Evolutionary conservation across 225 moss, liverwort and hornwort species (phyloP), one percentile per base, ranked within the genome.

Genomic region (Pleurozium schreberi): DNA sequence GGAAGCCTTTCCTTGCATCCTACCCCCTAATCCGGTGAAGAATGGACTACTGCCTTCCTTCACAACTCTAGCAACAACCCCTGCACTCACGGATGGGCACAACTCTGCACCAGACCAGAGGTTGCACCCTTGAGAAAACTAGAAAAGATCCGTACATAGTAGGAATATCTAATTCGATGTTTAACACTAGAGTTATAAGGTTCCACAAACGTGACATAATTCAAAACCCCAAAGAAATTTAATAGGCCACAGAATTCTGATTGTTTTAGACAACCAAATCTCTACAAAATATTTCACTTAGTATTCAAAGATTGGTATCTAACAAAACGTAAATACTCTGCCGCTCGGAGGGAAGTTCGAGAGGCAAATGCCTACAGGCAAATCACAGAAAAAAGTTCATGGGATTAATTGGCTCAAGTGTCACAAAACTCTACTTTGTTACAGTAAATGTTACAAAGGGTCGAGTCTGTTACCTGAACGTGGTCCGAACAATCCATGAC

Each of bases 401-500:
- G 83, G 31, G 64, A 26, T 27, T 42, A 80, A 80, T 79, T 33
- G 55, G 67, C 20, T 45, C 19, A 45, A 36, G 47, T 47, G 60
- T 83, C 57, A 42, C 38, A 57, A 76, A 84, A 20, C 31, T 53
- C 55, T 57, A 28, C 57, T 84, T 38, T 21, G 40, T 28, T 22
- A n/a, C 42, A 21, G 5, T 30, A 40, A 22, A 55, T 57, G 21
- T 36, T 36, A 47, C 25, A 18, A 18, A 26, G 80, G 60, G 52
- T 67, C 81, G 81, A 81, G 47, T 81, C 42, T 36, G 47, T 28
- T 96, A 98, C 98, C 98, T 93, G 97, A 97, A 79, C 98, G 96
- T 61, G 97, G 98, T 85, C 98, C 98, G 77, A 99, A 99, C 76
- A 99, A 93, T 82, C 98, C 98, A 91, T 99, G 98, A 82, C 98